Evolutionary conservation across 257 asterid species (phyloP).

Genomic region (Nicotiana paniculata): DNA sequence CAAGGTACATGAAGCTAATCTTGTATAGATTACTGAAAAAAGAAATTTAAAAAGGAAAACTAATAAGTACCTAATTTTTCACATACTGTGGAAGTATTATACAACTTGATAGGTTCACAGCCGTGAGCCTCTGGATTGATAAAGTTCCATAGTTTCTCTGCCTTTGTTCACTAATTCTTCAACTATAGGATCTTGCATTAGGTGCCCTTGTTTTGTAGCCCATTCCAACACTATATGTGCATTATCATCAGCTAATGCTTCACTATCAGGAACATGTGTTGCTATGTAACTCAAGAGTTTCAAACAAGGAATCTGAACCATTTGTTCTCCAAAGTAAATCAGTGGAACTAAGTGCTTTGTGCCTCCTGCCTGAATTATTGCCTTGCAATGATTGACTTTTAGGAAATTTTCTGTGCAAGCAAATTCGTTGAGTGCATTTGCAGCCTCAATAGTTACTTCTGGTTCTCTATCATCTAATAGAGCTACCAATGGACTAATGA

Average conservation of each 20-base stretch:
- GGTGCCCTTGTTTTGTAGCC: constrained; percentile 12
- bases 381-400: constrained; percentile 9
- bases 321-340: constrained; percentile 10
- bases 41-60: neutral
- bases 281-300: constrained; percentile 12
- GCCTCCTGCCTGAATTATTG: constrained; percentile 15
- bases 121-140: constrained; percentile 19
- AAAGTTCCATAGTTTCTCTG: constrained; percentile 16
- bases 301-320: constrained; percentile 14
- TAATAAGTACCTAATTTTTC: neutral
- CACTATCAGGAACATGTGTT: constrained; percentile 12
- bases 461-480: constrained; percentile 13
- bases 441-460: constrained; percentile 10
- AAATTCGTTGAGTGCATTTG: constrained; percentile 12
- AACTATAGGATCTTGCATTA: constrained; percentile 13
- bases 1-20: neutral
- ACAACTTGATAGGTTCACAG: neutral
- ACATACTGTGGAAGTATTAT: neutral
- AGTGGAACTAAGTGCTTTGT: constrained; percentile 9
- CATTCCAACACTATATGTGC: constrained; percentile 11
- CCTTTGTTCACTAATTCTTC: constrained; percentile 9
- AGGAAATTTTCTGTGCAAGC: constrained; percentile 11
- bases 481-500: constrained; percentile 8
- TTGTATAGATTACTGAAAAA: neutral
- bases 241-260: constrained; percentile 8